Evolutionary conservation across 2,329 filamentous ascomycete species (phyloP), one percentile per base, ranked within the genome.

Genomic region (Hypomyces rosellus): DNA sequence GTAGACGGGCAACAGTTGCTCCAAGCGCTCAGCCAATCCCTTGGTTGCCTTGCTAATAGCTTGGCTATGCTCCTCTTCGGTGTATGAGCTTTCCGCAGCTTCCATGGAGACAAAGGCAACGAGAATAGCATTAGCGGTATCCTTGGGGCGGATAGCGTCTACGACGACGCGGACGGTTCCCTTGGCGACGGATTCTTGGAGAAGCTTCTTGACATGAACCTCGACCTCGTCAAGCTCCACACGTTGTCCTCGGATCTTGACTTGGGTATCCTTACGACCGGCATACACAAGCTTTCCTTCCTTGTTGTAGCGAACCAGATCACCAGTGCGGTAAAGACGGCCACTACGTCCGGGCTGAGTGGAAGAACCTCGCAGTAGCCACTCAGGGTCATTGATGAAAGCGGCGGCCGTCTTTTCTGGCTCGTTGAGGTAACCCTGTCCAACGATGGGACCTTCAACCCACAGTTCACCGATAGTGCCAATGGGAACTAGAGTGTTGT

Each of bases 381-480:
- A 61, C 2, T 38, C n/a, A 1, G 58, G 59, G 34, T 53, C 45
- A 15, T 59, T 20, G 34, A 67, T 60, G 33, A 67, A 68, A 1
- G 57, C 56, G 0, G 51, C 15, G 48, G 64, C 52, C 64, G 74
- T 69, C 44, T 55, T 56, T 4, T 43, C 48, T 0, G 61, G 20
- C 20, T 67, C 59, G 46, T 75, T 72, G 13, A 78, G 60, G 52
- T 81, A 81, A 30, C 76, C 74, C 40, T 69, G 63, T 13, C 71
- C 75, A 9, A 81, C 68, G 2, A 72, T 67, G 1, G 75, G 76
- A 1, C 73, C 71, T 51, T 69, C 69, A 16, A 75, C 50, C 3
- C 67, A 54, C 13, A 71, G 56, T 48, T 72, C 69, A 2, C 66
- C 66, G 1, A 61, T 45, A 6, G 40, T 49, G 1, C 65, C 65